These are phyloP conservation scores for Amauroascus verrucosus DNA, from an alignment of 2,329 filamentous ascomycete species.

Conservation along the genomic window DNA sequence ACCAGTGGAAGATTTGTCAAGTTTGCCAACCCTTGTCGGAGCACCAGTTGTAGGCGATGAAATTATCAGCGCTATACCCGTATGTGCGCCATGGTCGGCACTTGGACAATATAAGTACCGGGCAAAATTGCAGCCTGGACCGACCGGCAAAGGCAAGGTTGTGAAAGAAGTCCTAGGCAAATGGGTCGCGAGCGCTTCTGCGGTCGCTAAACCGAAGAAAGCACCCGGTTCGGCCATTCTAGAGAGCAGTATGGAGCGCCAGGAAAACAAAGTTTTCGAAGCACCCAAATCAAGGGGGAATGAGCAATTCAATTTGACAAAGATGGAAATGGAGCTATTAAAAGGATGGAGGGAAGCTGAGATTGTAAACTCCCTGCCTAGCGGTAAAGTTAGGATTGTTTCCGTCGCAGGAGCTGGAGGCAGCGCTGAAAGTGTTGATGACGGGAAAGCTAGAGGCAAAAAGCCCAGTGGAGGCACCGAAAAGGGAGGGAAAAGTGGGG, in stretches of 20 bases:
- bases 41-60: slow-evolving; percentile 73
- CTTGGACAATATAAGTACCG: slow-evolving; percentile 74
- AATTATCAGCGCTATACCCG: slow-evolving; percentile 49
- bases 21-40: slow-evolving; percentile 60
- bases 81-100: slow-evolving; percentile 55
- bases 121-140: slow-evolving; percentile 82
- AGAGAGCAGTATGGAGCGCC: slow-evolving; percentile 30
- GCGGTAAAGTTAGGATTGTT: slow-evolving; percentile 28
- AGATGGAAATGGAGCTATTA: slow-evolving; percentile 73
- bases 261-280: slow-evolving; percentile 22
- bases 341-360: slow-evolving; percentile 61
- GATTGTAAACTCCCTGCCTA: slow-evolving; percentile 32
- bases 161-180: slow-evolving; percentile 77
- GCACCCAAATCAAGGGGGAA: neutral
- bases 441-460: slow-evolving; percentile 19
- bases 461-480: slow-evolving; percentile 24
- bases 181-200: slow-evolving; percentile 58
- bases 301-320: slow-evolving; percentile 53
- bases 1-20: slow-evolving; percentile 42
- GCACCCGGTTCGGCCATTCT: neutral
- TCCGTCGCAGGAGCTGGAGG: slow-evolving; percentile 33
- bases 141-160: slow-evolving; percentile 87
- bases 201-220: slow-evolving; percentile 32
- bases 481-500: slow-evolving; percentile 25
- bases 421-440: slow-evolving; percentile 23